Conservation (phyloP, 345 rosid genomes). For the Eucalyptus decipiens region DNA sequence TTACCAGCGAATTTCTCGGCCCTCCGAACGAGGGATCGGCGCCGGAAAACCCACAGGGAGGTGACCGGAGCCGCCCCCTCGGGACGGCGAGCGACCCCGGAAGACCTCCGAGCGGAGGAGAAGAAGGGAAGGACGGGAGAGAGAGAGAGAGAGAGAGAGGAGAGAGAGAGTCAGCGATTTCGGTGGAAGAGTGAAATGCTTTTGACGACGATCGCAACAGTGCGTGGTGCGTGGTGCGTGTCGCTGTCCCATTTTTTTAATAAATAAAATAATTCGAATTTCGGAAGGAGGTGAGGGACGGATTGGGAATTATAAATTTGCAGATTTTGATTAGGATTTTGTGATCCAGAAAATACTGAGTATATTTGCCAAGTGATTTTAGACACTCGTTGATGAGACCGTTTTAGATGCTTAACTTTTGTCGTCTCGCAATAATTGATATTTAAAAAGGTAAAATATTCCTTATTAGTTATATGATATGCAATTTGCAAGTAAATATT, state of each 20-base stretch:
- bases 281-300: background rate
- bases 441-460: background rate
- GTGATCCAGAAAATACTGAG: background rate
- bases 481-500: fast-evolving
- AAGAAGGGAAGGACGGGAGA: background rate
- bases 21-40: background rate
- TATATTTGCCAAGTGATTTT: background rate
- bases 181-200: background rate
- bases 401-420: background rate
- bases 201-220: background rate
- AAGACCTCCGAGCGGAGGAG: background rate
- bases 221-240: background rate
- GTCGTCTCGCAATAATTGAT: background rate
- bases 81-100: background rate
- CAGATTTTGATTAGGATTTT: background rate
- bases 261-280: background rate
- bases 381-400: background rate
- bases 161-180: background rate
- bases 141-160: background rate
- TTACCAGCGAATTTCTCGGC: background rate
- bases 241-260: background rate
- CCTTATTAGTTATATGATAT: background rate
- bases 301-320: background rate
- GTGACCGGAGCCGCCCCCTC: background rate
- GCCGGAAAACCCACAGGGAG: background rate